Percentiles rank a stretch among this genome's conserved stretches.
These are phyloP conservation scores for Spizellomyces sp. DNA, from an alignment of 192 early-diverging fungal genomes.

Conservation along the genomic window DNA sequence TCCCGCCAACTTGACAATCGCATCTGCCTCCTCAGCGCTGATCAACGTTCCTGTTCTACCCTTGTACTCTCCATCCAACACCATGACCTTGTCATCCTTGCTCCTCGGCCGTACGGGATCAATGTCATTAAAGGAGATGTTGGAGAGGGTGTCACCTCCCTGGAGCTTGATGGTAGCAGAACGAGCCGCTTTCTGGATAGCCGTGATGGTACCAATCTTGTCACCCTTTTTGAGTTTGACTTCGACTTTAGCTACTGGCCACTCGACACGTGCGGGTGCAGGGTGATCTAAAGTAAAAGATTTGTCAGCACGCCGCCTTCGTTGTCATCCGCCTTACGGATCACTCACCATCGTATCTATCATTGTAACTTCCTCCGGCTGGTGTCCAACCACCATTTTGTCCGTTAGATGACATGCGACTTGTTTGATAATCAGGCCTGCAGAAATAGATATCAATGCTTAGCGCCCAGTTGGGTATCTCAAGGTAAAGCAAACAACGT, in stretches of 20 bases:
- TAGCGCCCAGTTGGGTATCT: slow-evolving; percentile 8
- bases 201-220: neutral
- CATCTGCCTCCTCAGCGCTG: slow-evolving; percentile 39
- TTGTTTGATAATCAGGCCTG: neutral
- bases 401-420: slow-evolving; percentile 15
- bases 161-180: neutral
- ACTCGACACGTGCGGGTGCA: neutral
- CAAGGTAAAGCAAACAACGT: slow-evolving; percentile 15
- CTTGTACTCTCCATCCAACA: slow-evolving; percentile 1
- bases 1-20: slow-evolving; percentile 40
- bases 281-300: neutral
- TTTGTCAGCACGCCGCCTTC: too few relatives aligned
- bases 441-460: slow-evolving; percentile 1
- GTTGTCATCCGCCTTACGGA: too few relatives aligned
- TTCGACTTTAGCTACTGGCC: neutral
- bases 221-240: slow-evolving; percentile 4
- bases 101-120: slow-evolving; percentile 4
- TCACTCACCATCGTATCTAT: neutral
- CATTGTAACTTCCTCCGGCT: too few relatives aligned
- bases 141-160: slow-evolving; percentile 3
- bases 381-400: neutral
- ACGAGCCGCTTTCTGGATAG: neutral
- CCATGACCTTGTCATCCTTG: neutral
- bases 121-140: neutral
- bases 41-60: slow-evolving; percentile 28